Percentiles rank a stretch among this genome's conserved stretches.
Evolutionary conservation across 768 basidiomycete species (phyloP).

Genomic region (Trametes villosa): DNA sequence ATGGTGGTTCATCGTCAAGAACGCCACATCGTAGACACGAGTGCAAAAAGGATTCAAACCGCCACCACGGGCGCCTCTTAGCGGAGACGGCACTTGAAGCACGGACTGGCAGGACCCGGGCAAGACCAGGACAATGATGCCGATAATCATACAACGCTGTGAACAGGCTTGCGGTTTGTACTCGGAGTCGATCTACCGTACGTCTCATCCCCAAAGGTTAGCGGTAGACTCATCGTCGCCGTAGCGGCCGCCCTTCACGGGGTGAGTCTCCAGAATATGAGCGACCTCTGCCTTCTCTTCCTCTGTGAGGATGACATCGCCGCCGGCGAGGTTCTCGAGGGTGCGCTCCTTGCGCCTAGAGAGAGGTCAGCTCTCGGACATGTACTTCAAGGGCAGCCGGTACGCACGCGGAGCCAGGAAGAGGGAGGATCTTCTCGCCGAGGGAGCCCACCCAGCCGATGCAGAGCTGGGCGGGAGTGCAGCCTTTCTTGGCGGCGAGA

Average conservation of each 20-base stretch:
- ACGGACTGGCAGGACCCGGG: no score
- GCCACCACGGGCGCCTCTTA: no score
- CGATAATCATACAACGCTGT: no score
- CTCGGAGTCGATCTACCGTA: no score
- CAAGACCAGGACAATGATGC: no score
- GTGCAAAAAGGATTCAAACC: no score
- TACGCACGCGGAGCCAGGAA: conserved; percentile 49
- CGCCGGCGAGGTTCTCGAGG: conserved; percentile 47
- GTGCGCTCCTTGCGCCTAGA: conserved; percentile 20
- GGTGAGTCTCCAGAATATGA: conserved; percentile 37
- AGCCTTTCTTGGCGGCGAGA: conserved; percentile 45
- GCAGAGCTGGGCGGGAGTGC: conserved; percentile 43
- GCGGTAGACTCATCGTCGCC: conserved; percentile 17
- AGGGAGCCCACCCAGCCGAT: conserved; percentile 44
- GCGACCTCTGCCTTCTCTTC: conserved; percentile 24
- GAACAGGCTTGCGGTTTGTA: no score
- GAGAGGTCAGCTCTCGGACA: background rate
- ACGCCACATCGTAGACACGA: no score
- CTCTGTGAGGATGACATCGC: conserved; percentile 40
- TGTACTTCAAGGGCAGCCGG: background rate
- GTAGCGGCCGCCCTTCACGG: conserved; percentile 48
- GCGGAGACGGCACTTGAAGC: no score
- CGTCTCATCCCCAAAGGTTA: conserved; percentile 41
- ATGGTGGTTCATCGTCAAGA: no score
- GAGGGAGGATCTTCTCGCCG: conserved; percentile 46